These are phyloP conservation scores for Alternaria infectoria DNA, from an alignment of 2,329 filamentous ascomycete genomes.

Conservation along the genomic window DNA sequence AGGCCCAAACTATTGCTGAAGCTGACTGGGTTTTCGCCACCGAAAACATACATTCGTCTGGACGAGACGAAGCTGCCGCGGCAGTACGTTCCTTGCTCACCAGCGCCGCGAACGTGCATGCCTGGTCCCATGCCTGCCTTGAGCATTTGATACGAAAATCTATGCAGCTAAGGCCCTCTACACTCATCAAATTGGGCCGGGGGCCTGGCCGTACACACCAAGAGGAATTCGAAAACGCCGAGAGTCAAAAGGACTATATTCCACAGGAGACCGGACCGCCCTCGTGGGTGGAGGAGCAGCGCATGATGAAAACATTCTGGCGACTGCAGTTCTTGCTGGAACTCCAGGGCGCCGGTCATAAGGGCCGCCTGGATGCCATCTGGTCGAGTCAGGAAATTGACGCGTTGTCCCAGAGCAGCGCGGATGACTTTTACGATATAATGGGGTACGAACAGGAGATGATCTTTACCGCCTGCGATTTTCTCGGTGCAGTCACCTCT, in stretches of 20 bases:
- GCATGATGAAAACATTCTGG: conserved; percentile 13
- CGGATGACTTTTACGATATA: conserved; percentile 1
- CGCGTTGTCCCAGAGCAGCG: background rate
- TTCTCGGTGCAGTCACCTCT: conserved; percentile 1
- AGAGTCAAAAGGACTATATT: conserved; percentile 12
- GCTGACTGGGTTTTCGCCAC: background rate
- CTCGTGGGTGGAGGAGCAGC: conserved; percentile 12
- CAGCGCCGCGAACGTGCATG: conserved; percentile 4
- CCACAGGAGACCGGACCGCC: conserved; percentile 10
- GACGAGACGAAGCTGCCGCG: background rate
- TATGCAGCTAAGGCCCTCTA: conserved; percentile 8
- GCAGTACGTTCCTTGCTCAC: conserved; percentile 7
- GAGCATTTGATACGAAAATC: conserved; percentile 14
- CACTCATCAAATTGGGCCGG: conserved; percentile 6
- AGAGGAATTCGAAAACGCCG: conserved; percentile 5
- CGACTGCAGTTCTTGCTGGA: conserved; percentile 12
- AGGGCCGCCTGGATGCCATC: background rate
- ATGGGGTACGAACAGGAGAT: too few species aligned
- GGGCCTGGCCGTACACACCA: background rate
- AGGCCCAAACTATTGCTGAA: background rate
- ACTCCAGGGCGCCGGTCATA: conserved; percentile 3
- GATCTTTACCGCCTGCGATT: conserved; percentile 2
- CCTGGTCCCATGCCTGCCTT: conserved; percentile 12
- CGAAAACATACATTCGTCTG: background rate
- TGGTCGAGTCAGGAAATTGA: background rate